Conservation (phyloP, 257 asterid genomes). For the Primulina huaijiensis region DNA sequence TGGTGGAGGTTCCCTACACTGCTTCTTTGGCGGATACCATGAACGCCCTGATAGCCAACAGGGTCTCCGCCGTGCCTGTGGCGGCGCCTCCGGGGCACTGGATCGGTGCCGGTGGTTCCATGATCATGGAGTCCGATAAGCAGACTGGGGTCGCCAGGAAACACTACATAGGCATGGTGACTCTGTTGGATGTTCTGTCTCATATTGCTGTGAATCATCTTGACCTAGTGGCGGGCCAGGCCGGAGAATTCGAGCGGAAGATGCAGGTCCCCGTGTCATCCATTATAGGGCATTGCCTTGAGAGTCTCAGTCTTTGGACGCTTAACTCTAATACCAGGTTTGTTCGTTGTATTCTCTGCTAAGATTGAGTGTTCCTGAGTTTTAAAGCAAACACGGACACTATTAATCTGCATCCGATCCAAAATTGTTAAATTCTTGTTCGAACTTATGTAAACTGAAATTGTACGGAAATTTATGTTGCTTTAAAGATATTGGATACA, state of each 20-base stretch:
- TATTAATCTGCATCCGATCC: too few species aligned
- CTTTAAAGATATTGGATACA: too few species aligned
- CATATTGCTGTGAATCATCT: constrained; percentile 56
- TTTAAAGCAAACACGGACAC: too few species aligned
- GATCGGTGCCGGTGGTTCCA: constrained; percentile 98
- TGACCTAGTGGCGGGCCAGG: background rate
- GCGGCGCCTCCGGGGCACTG: constrained; percentile 99
- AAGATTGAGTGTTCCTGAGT: too few species aligned
- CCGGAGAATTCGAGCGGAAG: constrained; percentile 41
- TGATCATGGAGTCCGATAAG: constrained; percentile 87
- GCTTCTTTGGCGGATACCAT: constrained; percentile 78
- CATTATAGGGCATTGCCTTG: constrained; percentile 79
- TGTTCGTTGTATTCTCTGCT: background rate
- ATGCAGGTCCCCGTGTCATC: constrained; percentile 80
- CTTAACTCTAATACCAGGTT: constrained; percentile 67
- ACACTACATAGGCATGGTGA: constrained; percentile 89
- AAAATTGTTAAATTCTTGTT: too few species aligned
- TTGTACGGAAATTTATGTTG: too few species aligned
- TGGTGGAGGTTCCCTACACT: constrained; percentile 89
- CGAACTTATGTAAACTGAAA: too few species aligned
- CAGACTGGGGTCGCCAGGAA: constrained; percentile 85
- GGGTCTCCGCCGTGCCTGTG: constrained; percentile 71
- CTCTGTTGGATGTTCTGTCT: constrained; percentile 78
- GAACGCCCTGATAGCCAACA: constrained; percentile 63
- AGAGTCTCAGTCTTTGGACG: constrained; percentile 93